These are phyloP conservation scores for Tothia fuscella DNA, from an alignment of 2,329 filamentous ascomycete species.

Conservation along the genomic window DNA sequence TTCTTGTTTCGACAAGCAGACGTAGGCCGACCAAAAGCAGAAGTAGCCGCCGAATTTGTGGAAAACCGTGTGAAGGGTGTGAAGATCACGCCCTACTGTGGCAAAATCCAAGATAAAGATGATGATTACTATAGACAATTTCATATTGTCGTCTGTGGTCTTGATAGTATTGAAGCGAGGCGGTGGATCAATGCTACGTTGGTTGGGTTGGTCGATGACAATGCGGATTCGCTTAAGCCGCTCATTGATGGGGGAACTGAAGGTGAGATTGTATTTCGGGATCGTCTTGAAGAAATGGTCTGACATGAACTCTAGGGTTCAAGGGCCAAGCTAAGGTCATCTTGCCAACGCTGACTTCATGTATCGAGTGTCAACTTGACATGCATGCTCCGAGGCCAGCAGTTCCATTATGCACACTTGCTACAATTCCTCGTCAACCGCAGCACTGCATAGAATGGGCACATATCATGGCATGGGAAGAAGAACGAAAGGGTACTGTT, in stretches of 20 bases:
- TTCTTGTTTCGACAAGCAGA: slow-evolving; percentile 89
- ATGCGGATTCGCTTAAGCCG: slow-evolving; percentile 79
- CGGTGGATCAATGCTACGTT: slow-evolving; percentile 96
- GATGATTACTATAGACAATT: slow-evolving; percentile 97
- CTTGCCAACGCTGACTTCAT: slow-evolving; percentile 82
- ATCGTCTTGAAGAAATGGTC: not conserved
- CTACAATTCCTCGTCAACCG: slow-evolving; percentile 89
- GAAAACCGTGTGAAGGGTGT: slow-evolving; percentile 82
- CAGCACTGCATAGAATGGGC: slow-evolving; percentile 99
- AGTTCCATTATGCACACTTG: slow-evolving; percentile 90
- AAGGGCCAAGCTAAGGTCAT: slow-evolving; percentile 94
- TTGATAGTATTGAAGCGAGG: slow-evolving; percentile 95
- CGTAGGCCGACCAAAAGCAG: slow-evolving; percentile 87
- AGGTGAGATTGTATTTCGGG: slow-evolving; percentile 34
- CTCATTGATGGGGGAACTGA: slow-evolving; percentile 95
- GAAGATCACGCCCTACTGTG: slow-evolving; percentile 85
- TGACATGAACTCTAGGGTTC: slow-evolving; percentile 49
- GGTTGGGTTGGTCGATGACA: slow-evolving; percentile 79
- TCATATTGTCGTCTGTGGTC: slow-evolving; percentile 80
- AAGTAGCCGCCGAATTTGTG: slow-evolving; percentile 84
- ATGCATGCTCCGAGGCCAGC: slow-evolving; percentile 98
- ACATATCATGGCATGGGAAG: slow-evolving; percentile 94
- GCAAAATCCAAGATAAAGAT: slow-evolving; percentile 93
- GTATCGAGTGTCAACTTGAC: slow-evolving; percentile 95
- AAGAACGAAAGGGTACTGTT: slow-evolving; percentile 33